These are phyloP conservation scores for Rheum nobile DNA, from an alignment of 148 eudicot species.

Conservation along the genomic window DNA sequence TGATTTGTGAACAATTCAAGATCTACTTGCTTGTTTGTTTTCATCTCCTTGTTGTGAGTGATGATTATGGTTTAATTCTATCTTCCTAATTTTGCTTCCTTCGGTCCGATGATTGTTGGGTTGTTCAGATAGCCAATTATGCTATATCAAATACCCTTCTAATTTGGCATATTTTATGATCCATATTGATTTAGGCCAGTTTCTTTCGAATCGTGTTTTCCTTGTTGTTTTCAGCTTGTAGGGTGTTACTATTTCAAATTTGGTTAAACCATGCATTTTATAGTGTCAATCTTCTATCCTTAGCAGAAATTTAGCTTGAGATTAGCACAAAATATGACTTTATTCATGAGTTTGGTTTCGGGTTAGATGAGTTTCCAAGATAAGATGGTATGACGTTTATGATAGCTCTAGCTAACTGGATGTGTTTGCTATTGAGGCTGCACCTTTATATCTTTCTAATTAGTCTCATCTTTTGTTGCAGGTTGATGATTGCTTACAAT, in stretches of 20 bases:
- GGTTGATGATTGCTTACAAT: background rate
- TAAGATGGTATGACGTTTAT: background rate
- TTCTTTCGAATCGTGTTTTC: background rate
- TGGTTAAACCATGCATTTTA: background rate
- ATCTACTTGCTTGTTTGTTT: constrained; percentile 3
- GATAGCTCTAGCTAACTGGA: background rate
- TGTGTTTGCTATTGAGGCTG: background rate
- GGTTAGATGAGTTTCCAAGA: background rate
- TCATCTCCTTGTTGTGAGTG: background rate
- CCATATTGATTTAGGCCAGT: background rate
- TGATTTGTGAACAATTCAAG: background rate
- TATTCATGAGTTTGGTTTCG: background rate
- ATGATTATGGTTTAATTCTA: background rate
- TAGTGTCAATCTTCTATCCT: background rate
- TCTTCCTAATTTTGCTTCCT: background rate
- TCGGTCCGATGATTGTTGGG: background rate
- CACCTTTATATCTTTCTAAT: background rate
- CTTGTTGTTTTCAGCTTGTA: background rate
- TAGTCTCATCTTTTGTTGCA: background rate
- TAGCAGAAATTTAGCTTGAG: background rate
- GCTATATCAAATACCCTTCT: background rate
- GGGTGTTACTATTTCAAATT: background rate
- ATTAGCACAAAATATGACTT: background rate
- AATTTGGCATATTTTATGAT: background rate
- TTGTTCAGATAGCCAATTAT: background rate